Evolutionary conservation across 768 basidiomycete species (phyloP), one percentile per base, ranked within the genome.

Genomic region (Sistotremastrum suecicum): DNA sequence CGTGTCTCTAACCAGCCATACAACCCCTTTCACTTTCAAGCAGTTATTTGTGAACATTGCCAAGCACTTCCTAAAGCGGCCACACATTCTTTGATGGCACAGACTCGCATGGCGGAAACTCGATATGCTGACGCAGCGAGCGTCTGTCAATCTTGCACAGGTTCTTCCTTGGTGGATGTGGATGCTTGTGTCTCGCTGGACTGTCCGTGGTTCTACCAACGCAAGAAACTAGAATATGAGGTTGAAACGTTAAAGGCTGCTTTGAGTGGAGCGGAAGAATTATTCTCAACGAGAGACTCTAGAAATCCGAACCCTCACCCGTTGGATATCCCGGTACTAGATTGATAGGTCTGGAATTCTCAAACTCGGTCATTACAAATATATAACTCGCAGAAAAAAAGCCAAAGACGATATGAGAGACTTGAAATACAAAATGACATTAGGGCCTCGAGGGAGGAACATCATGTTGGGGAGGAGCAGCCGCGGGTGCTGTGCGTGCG

Each of bases 121-220:
- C 74, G 72, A 28, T 60, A 83, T 1, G 53, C 63, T 11, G 64
- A 74, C n/a, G 61, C 76, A 3, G 83, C 90, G 38, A 63, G 62
- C 3, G 67, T 90, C 33, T 98, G 92, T 57, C 65, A 66, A 5
- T 75, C 80, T 2, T 98, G 92, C 58, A 66, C 78, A 3, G 63
- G 65, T 3, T 68, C 66, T 0, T 68, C 78, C 2, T 61, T 67
- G 3, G 63, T 61, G 8, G 86, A 88, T 46, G 68, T 71, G 0
- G 72, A 80, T 40, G 60, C 71, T 34, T 98, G 92, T 61, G 78
- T 83, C 54, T 88, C 86, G 5, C 64, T 86, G 40, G 90, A 95
- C 56, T 98, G 92, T 58, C 74, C 81, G 0, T 83, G 86, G 76
- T 60, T 90, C 34, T 95, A 77, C 53, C 73, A 80, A 32, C 68